Evolutionary conservation across 371 early-diverging fungal genomes (phyloP), one percentile per base, ranked within the genome.

Genomic region (Mortierella sp.): DNA sequence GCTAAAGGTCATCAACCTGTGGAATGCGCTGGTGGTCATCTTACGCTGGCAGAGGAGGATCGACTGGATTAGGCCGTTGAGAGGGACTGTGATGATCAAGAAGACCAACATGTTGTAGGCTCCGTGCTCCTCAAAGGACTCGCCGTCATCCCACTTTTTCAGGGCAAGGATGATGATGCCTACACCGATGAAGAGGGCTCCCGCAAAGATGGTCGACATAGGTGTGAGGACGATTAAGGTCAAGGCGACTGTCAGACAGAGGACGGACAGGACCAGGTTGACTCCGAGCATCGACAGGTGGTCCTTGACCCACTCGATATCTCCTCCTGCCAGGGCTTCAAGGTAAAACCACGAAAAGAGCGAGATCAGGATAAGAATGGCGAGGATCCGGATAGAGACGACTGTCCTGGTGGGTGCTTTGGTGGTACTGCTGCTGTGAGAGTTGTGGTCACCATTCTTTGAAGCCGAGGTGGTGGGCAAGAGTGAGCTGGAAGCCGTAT

Each of bases 71-170:
- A 72, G 67, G 9, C 77, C 8, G 68, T 88, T 88, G 22, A 88
- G 74, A 1, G 88, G 88, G 1, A 88, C 47, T 11, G 43, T 71
- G 16, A 88, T 86, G 4, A 76, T 80, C 76, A 87, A 29, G 26
- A 87, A 86, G 29, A 88, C 87, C 16, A 88, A 73, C 67, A 88
- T 43, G 55, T 88, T 88, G 73, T 88, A 88, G 26, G 87, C 85
- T 0, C 88, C 88, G 55, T 88, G 88, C 24, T 71, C 41, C 37
- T 88, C 86, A 48, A 88, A 88, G 24, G 85, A 71, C 70, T 88
- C 88, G 47, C 88, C 88, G 31, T 86, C 86, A 73, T 88, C 88
- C 73, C 86, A 88, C 10, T 44, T 68, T 63, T 88, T 87, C 41
- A 88, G 74, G 37, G 64, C 68, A 39, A 67, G 43, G 41, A 79